Conservation (phyloP, 202 grass and related monocot genomes). For the Bolboschoenoplectus hybrid region DNA sequence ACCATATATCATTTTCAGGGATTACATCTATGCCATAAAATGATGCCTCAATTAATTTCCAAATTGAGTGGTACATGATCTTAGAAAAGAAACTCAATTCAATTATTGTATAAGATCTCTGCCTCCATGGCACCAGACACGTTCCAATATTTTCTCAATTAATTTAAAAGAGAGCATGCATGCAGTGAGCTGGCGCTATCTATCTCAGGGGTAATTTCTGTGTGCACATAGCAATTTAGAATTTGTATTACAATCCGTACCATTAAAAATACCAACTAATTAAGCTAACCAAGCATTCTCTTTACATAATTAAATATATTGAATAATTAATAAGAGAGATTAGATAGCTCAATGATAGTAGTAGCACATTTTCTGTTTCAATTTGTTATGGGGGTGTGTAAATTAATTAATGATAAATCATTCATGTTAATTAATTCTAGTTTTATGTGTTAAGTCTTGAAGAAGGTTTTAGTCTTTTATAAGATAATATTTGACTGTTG, state of each 20-base stretch:
- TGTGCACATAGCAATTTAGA: background rate
- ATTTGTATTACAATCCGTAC: constrained; percentile 1
- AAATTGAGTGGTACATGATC: constrained; percentile 22
- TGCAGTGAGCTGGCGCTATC: too few species aligned
- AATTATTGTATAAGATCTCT: constrained; percentile 32
- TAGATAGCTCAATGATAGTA: background rate
- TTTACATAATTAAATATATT: background rate
- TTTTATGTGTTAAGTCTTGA: constrained; percentile 7
- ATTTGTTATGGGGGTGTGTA: constrained; percentile 3
- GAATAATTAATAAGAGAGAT: background rate
- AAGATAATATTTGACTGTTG: constrained; percentile 15
- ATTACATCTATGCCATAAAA: constrained; percentile 10
- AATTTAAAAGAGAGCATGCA: too few species aligned
- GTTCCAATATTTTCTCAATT: background rate
- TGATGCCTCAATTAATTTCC: background rate
- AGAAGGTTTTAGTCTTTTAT: background rate
- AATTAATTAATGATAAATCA: background rate
- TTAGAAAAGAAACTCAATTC: background rate
- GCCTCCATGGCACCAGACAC: constrained; percentile 3
- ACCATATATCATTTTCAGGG: constrained; percentile 9
- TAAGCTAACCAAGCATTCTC: background rate
- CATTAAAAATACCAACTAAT: background rate
- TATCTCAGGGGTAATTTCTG: background rate
- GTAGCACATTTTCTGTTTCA: background rate
- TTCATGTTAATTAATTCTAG: background rate